Conservation (phyloP, 805 yeast species). For the Nakazawaea ambrosiae region DNA sequence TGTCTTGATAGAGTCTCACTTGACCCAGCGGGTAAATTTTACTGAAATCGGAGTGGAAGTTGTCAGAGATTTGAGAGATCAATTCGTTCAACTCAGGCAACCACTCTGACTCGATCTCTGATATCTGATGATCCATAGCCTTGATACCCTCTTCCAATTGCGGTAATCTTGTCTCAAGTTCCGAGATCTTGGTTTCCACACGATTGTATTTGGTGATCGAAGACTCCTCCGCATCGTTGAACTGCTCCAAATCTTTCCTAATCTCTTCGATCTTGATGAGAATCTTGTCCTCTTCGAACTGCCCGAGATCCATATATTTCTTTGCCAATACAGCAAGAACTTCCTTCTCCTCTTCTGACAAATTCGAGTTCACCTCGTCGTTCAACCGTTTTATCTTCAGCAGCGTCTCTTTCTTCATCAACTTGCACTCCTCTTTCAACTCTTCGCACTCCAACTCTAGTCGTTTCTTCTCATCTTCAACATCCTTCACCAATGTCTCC, state of each 20-base stretch:
- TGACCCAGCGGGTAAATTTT: slow-evolving; percentile 86
- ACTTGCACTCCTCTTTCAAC: slow-evolving; percentile 11
- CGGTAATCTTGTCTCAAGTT: slow-evolving; percentile 34
- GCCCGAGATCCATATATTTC: slow-evolving; percentile 24
- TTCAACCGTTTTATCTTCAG: slow-evolving; percentile 22
- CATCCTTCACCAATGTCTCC: slow-evolving; percentile 20
- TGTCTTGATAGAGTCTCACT: slow-evolving; percentile 48
- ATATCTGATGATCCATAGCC: slow-evolving; percentile 29
- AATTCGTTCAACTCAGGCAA: slow-evolving; percentile 52
- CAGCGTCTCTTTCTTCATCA: slow-evolving; percentile 16
- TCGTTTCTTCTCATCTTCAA: slow-evolving; percentile 21
- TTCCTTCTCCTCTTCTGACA: slow-evolving; percentile 31
- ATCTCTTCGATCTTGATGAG: slow-evolving; percentile 31
- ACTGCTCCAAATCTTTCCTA: slow-evolving; percentile 30
- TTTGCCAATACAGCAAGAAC: slow-evolving; percentile 30
- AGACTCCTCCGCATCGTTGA: slow-evolving; percentile 20
- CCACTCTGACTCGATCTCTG: slow-evolving; percentile 40
- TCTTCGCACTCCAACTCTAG: slow-evolving; percentile 16
- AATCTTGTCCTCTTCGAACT: slow-evolving; percentile 29
- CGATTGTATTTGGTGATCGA: slow-evolving; percentile 24
- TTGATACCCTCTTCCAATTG: slow-evolving; percentile 18
- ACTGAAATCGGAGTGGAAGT: slow-evolving; percentile 60
- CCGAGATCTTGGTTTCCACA: slow-evolving; percentile 31
- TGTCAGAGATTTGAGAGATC: slow-evolving; percentile 48
- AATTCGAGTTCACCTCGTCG: slow-evolving; percentile 25